phyloP scores from a whole-genome alignment of 768 basidiomycete genomes.

The Dioszegia aurantiaca region DNA sequence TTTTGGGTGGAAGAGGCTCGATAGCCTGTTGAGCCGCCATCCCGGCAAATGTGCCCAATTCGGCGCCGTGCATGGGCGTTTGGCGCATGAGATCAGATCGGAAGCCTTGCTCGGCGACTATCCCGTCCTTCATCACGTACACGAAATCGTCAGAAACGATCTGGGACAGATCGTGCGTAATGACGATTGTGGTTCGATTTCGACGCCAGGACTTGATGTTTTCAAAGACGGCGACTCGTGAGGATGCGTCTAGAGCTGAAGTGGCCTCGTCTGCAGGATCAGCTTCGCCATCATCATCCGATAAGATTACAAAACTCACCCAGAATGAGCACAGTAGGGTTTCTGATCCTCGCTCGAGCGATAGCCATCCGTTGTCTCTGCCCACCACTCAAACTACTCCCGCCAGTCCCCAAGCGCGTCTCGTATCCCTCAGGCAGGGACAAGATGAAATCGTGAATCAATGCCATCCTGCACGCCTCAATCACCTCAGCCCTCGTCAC shows the following conservation, averaged over 20 bases:
- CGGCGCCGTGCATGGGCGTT: constrained; percentile 32
- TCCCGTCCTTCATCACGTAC: constrained; percentile 80
- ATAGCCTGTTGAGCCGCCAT: constrained; percentile 64
- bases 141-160: constrained; percentile 76
- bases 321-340: constrained; percentile 84
- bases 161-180: constrained; percentile 91
- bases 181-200: constrained; percentile 84
- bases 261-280: constrained; percentile 56
- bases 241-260: constrained; percentile 71
- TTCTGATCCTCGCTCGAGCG: constrained; percentile 76
- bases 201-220: constrained; percentile 64
- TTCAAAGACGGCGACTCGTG: constrained; percentile 76
- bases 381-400: constrained; percentile 79
- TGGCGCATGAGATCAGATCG: constrained; percentile 68
- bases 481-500: constrained; percentile 69
- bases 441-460: constrained; percentile 80
- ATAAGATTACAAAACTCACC: constrained; percentile 59
- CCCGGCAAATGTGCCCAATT: constrained; percentile 64
- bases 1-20: constrained; percentile 53
- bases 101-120: constrained; percentile 82
- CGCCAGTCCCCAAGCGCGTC: constrained; percentile 70
- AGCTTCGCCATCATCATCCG: background rate
- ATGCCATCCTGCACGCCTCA: constrained; percentile 74
- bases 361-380: constrained; percentile 88
- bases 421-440: constrained; percentile 87